Conservation (phyloP, 768 basidiomycete genomes). For the Rossbeevera mucosa region DNA sequence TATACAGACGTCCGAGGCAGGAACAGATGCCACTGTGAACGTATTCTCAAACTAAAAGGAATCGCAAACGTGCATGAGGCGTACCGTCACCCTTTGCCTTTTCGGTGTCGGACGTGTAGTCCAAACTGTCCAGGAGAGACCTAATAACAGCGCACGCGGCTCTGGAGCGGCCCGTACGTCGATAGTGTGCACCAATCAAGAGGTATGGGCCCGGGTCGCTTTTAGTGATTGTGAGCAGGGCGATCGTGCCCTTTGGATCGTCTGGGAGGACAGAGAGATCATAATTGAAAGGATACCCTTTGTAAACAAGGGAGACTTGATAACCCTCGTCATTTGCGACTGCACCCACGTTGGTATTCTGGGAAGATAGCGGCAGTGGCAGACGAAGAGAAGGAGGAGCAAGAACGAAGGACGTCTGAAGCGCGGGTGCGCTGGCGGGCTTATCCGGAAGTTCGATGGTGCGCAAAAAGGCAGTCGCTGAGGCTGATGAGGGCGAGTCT, state of each 20-base stretch:
- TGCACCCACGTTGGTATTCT: neutral
- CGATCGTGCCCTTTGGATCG: slow-evolving; percentile 26
- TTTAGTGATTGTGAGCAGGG: slow-evolving; percentile 23
- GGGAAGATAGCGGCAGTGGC: slow-evolving; percentile 13
- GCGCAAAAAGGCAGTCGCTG: slow-evolving; percentile 24
- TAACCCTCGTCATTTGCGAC: slow-evolving; percentile 5
- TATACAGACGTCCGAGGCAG: slow-evolving; percentile 8
- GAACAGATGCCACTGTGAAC: slow-evolving; percentile 8
- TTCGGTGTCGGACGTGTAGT: slow-evolving; percentile 6
- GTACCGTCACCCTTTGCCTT: slow-evolving; percentile 26
- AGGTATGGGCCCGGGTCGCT: slow-evolving; percentile 32
- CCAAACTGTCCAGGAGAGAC: slow-evolving; percentile 20
- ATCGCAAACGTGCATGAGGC: slow-evolving; percentile 10
- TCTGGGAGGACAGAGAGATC: slow-evolving; percentile 28
- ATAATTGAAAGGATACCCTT: slow-evolving; percentile 27
- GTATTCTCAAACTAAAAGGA: slow-evolving; percentile 14
- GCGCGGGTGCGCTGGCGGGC: slow-evolving; percentile 6
- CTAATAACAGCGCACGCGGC: slow-evolving; percentile 27
- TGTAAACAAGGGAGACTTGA: slow-evolving; percentile 25
- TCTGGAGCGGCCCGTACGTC: slow-evolving; percentile 30
- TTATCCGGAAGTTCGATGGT: slow-evolving; percentile 23
- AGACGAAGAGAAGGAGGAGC: slow-evolving; percentile 8
- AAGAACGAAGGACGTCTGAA: slow-evolving; percentile 10
- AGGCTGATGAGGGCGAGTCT: slow-evolving; percentile 10
- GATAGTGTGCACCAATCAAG: slow-evolving; percentile 30